These are phyloP conservation scores for Picea mariana DNA, from an alignment of 83 land plant genomes.

Conservation along the genomic window DNA sequence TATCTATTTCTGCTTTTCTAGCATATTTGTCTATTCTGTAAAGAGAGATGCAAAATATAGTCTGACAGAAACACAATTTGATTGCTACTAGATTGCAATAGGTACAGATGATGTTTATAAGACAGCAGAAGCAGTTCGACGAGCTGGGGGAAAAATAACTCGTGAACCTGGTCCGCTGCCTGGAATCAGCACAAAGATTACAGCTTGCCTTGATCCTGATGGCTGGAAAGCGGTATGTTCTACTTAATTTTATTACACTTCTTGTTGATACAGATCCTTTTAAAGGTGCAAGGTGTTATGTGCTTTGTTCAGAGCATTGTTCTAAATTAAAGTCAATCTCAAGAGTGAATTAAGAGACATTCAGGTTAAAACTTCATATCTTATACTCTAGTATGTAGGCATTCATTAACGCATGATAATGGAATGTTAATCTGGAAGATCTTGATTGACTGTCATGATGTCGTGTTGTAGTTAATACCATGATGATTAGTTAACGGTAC, in stretches of 20 bases:
- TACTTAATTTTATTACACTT: not conserved
- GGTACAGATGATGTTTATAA: too few relatives aligned
- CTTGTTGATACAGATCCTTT: not conserved
- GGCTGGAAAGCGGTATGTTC: slow-evolving; percentile 77
- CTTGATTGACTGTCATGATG: slow-evolving; percentile 5
- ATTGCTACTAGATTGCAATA: slow-evolving; percentile 62
- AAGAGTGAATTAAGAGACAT: not conserved
- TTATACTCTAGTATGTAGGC: not conserved
- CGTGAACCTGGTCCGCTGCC: slow-evolving; percentile 96
- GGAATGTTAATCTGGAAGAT: not conserved
- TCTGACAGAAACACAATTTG: not conserved
- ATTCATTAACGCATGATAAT: not conserved
- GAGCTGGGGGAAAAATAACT: slow-evolving; percentile 56
- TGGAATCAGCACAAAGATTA: slow-evolving; percentile 74
- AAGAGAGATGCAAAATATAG: not conserved
- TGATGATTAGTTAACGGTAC: not conserved
- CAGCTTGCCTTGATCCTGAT: slow-evolving; percentile 87
- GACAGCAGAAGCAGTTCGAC: slow-evolving; percentile 72
- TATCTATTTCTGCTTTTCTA: not conserved
- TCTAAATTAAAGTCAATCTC: not conserved
- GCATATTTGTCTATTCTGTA: not conserved
- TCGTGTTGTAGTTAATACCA: not conserved
- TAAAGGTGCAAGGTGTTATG: too few relatives aligned
- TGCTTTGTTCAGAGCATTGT: not conserved
- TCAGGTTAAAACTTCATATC: not conserved